Conservation (phyloP, 2,329 filamentous ascomycete genomes). For the Arachnomyces sp. region DNA sequence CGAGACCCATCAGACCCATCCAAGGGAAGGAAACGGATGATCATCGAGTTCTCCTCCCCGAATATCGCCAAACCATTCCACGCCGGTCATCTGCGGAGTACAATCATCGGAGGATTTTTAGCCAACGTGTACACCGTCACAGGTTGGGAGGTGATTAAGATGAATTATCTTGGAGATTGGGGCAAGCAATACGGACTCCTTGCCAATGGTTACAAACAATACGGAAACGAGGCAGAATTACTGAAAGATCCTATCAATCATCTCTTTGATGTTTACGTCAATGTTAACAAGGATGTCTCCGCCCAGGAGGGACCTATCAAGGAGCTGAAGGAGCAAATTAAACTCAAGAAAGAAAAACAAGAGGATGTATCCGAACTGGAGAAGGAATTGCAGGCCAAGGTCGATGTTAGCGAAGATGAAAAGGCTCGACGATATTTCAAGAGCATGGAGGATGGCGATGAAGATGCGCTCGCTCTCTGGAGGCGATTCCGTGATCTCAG, state of each 20-base stretch:
- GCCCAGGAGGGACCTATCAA: slow-evolving; percentile 53
- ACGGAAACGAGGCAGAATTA: slow-evolving; percentile 54
- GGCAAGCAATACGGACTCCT: slow-evolving; percentile 61
- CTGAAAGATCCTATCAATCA: slow-evolving; percentile 57
- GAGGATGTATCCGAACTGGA: slow-evolving; percentile 44
- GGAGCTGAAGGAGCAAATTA: slow-evolving; percentile 45
- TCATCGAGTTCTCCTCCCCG: slow-evolving; percentile 60
- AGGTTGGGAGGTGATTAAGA: slow-evolving; percentile 55
- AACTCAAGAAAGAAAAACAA: slow-evolving; percentile 40
- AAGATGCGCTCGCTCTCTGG: slow-evolving; percentile 54
- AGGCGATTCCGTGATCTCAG: slow-evolving; percentile 57
- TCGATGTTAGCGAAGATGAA: slow-evolving; percentile 51
- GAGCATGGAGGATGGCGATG: slow-evolving; percentile 58
- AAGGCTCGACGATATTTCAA: slow-evolving; percentile 59
- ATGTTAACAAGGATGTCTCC: slow-evolving; percentile 51
- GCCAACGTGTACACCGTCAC: slow-evolving; percentile 54
- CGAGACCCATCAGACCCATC: slow-evolving; percentile 50
- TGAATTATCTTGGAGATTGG: slow-evolving; percentile 65
- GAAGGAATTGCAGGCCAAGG: slow-evolving; percentile 41
- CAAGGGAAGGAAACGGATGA: slow-evolving; percentile 51
- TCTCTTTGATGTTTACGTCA: slow-evolving; percentile 59
- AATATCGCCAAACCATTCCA: slow-evolving; percentile 64
- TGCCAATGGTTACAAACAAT: slow-evolving; percentile 55
- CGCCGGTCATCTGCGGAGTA: slow-evolving; percentile 58
- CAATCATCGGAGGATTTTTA: slow-evolving; percentile 60